phyloP scores from a whole-genome alignment of 805 yeast genomes.

The Limtongozyma cylindracea region DNA sequence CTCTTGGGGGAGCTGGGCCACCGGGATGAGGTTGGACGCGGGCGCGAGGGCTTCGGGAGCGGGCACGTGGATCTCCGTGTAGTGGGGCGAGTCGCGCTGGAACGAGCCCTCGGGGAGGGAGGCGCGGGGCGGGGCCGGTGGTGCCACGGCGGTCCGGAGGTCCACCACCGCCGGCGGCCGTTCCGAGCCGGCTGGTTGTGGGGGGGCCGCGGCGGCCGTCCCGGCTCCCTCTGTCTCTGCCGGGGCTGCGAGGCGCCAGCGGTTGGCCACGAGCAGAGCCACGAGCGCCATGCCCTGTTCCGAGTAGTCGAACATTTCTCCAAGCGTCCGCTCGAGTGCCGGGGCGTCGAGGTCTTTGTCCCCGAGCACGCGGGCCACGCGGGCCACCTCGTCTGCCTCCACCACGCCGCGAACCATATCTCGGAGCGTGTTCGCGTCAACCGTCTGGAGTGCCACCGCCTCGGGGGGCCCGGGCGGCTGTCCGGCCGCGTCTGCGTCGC shows the following conservation, averaged over 20 bases:
- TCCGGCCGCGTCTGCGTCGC: too few species aligned
- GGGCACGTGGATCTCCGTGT: conserved; percentile 86
- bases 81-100: conserved; percentile 42
- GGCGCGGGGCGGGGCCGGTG: conserved; percentile 39
- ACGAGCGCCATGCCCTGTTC: conserved; percentile 19
- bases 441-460: too few species aligned
- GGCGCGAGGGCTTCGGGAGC: conserved; percentile 44
- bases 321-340: conserved; percentile 22
- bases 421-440: too few species aligned
- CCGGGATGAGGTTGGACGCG: too few species aligned
- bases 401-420: too few species aligned
- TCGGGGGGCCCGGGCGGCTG: too few species aligned
- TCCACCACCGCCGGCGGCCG: conserved; percentile 16
- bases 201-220: too few species aligned
- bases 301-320: conserved; percentile 24
- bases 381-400: conserved; percentile 1
- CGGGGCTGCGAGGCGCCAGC: conserved; percentile 16
- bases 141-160: too few species aligned
- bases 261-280: conserved; percentile 20
- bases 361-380: conserved; percentile 6
- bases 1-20: conserved; percentile 58
- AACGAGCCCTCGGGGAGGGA: conserved; percentile 67
- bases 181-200: conserved; percentile 23
- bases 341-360: conserved; percentile 6
- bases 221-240: conserved; percentile 19